Conservation (phyloP, 352 stramenopile species). For the Globisporangium cylindrosporum region DNA sequence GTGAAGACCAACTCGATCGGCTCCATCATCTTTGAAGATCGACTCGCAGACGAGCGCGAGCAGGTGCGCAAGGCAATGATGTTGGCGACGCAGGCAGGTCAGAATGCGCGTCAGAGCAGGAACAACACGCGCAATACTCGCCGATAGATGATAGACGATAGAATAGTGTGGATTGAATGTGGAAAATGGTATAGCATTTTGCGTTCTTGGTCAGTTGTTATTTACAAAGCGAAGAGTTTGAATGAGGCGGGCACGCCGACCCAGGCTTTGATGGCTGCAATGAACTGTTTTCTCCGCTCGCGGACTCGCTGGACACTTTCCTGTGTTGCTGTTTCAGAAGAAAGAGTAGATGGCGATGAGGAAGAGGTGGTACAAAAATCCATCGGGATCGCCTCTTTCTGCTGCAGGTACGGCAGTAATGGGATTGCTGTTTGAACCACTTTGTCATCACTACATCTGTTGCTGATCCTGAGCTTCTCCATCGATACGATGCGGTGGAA, state of each 20-base stretch:
- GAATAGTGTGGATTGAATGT: neutral
- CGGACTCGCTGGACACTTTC: neutral
- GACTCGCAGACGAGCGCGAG: conserved; percentile 26
- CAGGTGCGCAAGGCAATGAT: conserved; percentile 28
- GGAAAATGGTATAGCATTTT: neutral
- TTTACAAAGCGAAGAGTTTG: conserved; percentile 42
- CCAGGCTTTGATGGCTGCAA: conserved; percentile 23
- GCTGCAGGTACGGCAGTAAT: conserved; percentile 32
- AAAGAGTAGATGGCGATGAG: neutral
- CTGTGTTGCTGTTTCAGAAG: no score
- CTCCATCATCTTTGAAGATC: conserved; percentile 64
- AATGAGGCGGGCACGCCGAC: conserved; percentile 31
- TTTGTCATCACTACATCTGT: neutral
- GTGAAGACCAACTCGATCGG: conserved; percentile 41
- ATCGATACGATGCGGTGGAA: conserved; percentile 29
- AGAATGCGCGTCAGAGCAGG: neutral
- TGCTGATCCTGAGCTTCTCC: neutral
- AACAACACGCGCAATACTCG: neutral
- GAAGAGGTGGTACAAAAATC: neutral
- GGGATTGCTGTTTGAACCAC: neutral
- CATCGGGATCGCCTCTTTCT: conserved; percentile 35
- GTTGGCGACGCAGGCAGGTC: conserved; percentile 5
- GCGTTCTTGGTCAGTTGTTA: neutral
- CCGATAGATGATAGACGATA: conserved; percentile 5
- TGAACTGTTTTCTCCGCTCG: conserved; percentile 10